These are phyloP conservation scores for Mycosphaerella sp. DNA, from an alignment of 2,329 filamentous ascomycete genomes.

Conservation along the genomic window DNA sequence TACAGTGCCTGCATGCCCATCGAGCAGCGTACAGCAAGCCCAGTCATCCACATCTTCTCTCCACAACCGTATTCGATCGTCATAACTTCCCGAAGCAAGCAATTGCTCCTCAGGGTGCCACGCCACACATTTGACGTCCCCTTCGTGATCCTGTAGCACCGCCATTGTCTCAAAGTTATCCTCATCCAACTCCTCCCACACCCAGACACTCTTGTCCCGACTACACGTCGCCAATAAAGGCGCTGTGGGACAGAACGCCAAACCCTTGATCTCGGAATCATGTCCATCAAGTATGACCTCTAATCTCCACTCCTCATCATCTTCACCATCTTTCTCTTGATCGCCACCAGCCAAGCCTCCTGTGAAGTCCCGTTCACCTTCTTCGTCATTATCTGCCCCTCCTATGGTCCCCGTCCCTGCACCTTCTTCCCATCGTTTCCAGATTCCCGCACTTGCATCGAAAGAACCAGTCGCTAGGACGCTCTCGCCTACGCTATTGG, in stretches of 20 bases:
- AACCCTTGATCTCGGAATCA: slow-evolving; percentile 83
- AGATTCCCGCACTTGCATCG: slow-evolving; percentile 75
- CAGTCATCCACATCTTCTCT: slow-evolving; percentile 89
- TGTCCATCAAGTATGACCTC: slow-evolving; percentile 89
- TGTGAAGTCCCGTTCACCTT: slow-evolving; percentile 32
- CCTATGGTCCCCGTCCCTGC: slow-evolving; percentile 21
- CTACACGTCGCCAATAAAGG: slow-evolving; percentile 82
- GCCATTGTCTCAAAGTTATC: slow-evolving; percentile 97
- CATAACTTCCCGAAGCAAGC: slow-evolving; percentile 86
- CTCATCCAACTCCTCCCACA: slow-evolving; percentile 94
- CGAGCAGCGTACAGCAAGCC: slow-evolving; percentile 77
- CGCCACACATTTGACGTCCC: slow-evolving; percentile 87
- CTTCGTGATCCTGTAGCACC: slow-evolving; percentile 88
- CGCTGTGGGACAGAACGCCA: slow-evolving; percentile 67
- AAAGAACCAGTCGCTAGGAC: slow-evolving; percentile 90
- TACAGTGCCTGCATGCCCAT: slow-evolving; percentile 78
- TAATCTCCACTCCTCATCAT: slow-evolving; percentile 84
- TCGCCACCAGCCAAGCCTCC: slow-evolving; percentile 27
- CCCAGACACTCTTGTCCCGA: slow-evolving; percentile 92
- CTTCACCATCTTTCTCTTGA: slow-evolving; percentile 42
- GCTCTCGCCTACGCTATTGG: slow-evolving; percentile 55
- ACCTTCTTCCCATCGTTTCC: slow-evolving; percentile 59
- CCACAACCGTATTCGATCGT: slow-evolving; percentile 85
- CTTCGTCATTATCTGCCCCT: slow-evolving; percentile 8
- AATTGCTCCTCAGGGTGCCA: slow-evolving; percentile 81